Base-by-base conservation (phyloP, 1,139 yeast genomes). In the Casaregolazyma suthepensis region DNA sequence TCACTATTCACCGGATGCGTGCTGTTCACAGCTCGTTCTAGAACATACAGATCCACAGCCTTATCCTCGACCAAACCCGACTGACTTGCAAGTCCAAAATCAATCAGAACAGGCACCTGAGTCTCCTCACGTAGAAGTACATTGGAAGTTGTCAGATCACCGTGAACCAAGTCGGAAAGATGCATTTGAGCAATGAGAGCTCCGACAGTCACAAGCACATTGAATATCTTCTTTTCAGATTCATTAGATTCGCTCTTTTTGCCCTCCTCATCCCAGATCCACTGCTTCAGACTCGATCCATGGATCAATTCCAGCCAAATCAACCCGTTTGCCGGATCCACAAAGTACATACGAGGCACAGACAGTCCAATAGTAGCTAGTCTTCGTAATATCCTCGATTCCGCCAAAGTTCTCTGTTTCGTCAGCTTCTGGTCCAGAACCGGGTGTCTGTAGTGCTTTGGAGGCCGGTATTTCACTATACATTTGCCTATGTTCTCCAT, bases 71-170 rank as follows among this genome's bases (percentile, higher is more conserved):
- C 79, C 58, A 89, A 66, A 0, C 80, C 79, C 1, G 96, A 83
- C 55, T 83, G 83, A n/a, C 90, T 81, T 5, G 87, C 82, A 18
- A 94, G 76, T 0, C 99, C 99, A 71, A 94, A 93, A 65, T 94
- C 99, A 56, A 94, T 94, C 63, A 93, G 71, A 45, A 76, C 79
- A 0, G 96, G 89, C 46, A 54, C 59, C 4, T 43, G 45, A 19
- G 20, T 20, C 1, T 50, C 40, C 1, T 53, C 57, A 29, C 75
- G 76, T 10, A 91, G 67, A 49, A 94, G 78, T 29, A 91, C 80
- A 65, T 94, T 94, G 0, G 98, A 90, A 23, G 94, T 83, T 0
- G 99, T 94, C 63, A 94, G 75, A 66, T 94, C 99, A 1, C 99
- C 99, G 67, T 94, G 99, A 29, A 90, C 83, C 71, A 88, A 80